Evolutionary conservation across 176 grass and related monocot genomes (phyloP), one percentile per base, ranked within the genome.

Genomic region (Tillandsia leiboldiana): DNA sequence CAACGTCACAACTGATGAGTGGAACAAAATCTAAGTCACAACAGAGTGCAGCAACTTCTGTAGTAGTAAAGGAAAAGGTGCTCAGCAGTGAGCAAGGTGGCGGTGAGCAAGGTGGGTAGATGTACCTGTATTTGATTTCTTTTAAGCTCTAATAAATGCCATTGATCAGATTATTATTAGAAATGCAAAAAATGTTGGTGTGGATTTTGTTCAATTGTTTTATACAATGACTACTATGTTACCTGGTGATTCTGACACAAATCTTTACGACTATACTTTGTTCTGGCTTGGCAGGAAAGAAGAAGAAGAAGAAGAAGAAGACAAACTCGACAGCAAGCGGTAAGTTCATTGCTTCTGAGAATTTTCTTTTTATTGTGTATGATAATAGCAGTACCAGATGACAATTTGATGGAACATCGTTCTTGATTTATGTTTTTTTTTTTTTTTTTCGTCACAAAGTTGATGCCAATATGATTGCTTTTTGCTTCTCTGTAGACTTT

Each of bases 51-150:
- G 18, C 57, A 22, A 48, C 63, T 75, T 75, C 79, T 20, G 72
- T 75, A 56, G 17, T 50, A 29, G 3, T 75, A 1, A 27, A 83
- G 56, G 52, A 53, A 1, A 72, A 68, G 71, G 49, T 20, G 22
- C 50, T 54, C 23, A 82, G 11, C 50, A 12, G 28, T 64, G 75
- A 79, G 74, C 68, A 76, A 72, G 51, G 56, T 2, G 81, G 73
- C 24, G 24, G 28, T 64, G 75, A 79, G 74, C 68, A 76, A 72
- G 51, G 56, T 5, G 81, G 73, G 75, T 78, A 82, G 71, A 82
- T 64, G 71, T 53, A 64, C 6, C 78, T 69, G 79, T 75, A 83
- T 61, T 61, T 61, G 56, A 20, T 61, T 61, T 61, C 22, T 20
- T 18, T 61, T 61, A 10, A 56, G 10, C 56, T 61, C 7, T 23